Percentiles rank a stretch among this genome's conserved stretches.
phyloP scores from a whole-genome alignment of 768 basidiomycete genomes.

The Boletus pseudopeckii region DNA sequence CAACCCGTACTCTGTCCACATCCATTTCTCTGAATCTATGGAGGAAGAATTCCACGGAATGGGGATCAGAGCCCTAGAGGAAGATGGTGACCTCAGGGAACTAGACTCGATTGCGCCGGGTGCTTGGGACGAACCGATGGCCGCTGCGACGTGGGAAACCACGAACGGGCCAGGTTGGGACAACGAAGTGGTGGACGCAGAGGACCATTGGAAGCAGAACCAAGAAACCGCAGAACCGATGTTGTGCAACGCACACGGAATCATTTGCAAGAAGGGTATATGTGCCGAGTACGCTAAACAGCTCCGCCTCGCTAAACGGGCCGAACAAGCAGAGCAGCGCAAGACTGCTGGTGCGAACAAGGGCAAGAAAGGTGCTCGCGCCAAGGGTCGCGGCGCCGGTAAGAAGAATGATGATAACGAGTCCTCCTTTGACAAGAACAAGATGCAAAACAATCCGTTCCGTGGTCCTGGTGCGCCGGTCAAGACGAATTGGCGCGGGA shows the following conservation, averaged over 20 bases:
- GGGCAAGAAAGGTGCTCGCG: conserved; percentile 20
- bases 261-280: conserved; percentile 37
- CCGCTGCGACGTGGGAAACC: conserved; percentile 1
- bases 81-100: conserved; percentile 12
- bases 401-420: conserved; percentile 11
- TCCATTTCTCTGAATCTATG: conserved; percentile 27
- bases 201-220: conserved; percentile 18
- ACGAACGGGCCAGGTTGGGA: conserved; percentile 7
- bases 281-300: conserved; percentile 33
- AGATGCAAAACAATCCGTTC: conserved; percentile 17
- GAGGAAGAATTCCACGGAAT: conserved; percentile 30
- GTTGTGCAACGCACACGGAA: conserved; percentile 32
- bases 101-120: conserved; percentile 28
- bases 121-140: conserved; percentile 11
- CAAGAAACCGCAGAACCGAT: conserved; percentile 7
- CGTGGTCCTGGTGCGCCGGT: conserved; percentile 30
- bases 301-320: conserved; percentile 17
- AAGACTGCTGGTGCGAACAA: conserved; percentile 11
- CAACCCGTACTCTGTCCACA: conserved; percentile 18
- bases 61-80: conserved; percentile 13
- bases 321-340: conserved; percentile 18
- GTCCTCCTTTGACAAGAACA: neutral
- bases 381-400: conserved; percentile 5
- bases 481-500: conserved; percentile 30
- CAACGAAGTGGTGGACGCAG: conserved; percentile 20